Base-by-base conservation (phyloP, 139 green algal genomes). In the Yamagishiella unicocca region DNA sequence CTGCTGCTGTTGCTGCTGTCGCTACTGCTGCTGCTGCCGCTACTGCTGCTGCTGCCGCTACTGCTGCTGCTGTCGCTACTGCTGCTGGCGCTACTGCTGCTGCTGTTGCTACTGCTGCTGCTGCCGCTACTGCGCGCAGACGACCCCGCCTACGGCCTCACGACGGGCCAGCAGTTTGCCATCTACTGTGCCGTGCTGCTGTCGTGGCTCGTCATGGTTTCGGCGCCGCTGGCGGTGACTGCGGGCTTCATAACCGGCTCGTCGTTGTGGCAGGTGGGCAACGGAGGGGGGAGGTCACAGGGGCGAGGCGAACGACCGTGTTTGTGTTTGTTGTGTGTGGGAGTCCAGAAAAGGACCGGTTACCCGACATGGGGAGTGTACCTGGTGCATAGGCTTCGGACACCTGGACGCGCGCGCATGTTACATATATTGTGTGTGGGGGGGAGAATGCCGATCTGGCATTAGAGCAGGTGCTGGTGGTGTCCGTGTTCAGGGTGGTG, bases 221-320 rank as follows among this genome's bases (percentile, higher is more conserved):
- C 35, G 21, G 75, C 53, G 75, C 75, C 75, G 75, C 53, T 83
- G 53, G 7, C 2, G 4, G 75, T 83, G 22, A 83, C 75, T 4
- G 35, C 53, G 14, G 75, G 35, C 35, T 53, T 70, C 53, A 83
- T 83, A 24, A 71, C 75, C 22, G 35, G 8, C 22, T 8, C 31
- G 12, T 70, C 75, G 75, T 53, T 83, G 50, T 83, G 75, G 75
- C 75, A 83, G 75, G 75, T 83, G 75, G 31, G 74, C 4, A 2
- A 2, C 8, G 25, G 37, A 38, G 8, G 67, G 12, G 10, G 64
- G n/a, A 29, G 64, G 58, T 6, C 17, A 58, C 14, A 58, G 31
- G 31, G 66, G 9, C 14, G 66, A 33, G 24, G 31, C 66, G 31
- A 45, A n/a, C n/a, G n/a, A n/a, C n/a, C n/a, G n/a, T n/a, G n/a